Evolutionary conservation across 2,329 filamentous ascomycete species (phyloP).

Genomic region (Stagonosporopsis vannaccii): DNA sequence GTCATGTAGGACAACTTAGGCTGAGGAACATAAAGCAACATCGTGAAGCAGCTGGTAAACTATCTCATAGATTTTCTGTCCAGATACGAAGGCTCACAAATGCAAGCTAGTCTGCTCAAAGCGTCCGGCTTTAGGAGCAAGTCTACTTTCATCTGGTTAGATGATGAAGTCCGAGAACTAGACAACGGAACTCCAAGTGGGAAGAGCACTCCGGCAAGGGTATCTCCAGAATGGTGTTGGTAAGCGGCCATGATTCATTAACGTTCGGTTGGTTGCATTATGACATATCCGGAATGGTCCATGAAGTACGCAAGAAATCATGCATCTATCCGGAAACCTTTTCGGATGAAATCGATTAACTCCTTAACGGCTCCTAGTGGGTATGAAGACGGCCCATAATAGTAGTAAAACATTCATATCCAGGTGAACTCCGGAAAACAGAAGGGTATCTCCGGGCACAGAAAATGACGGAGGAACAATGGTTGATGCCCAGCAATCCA

Average conservation of each 20-base stretch:
- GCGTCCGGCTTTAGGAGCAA: slow-evolving; percentile 2
- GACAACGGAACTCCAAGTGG: neutral
- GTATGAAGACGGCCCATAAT: slow-evolving; percentile 36
- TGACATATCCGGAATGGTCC: slow-evolving; percentile 12
- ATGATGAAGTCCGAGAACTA: slow-evolving; percentile 2
- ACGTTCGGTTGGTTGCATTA: slow-evolving; percentile 17
- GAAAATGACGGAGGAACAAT: slow-evolving; percentile 42
- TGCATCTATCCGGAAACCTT: slow-evolving; percentile 34
- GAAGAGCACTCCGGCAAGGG: slow-evolving; percentile 2
- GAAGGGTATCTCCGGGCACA: slow-evolving; percentile 48
- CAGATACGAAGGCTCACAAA: neutral
- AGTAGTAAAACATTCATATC: slow-evolving; percentile 41
- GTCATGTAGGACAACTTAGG: slow-evolving; percentile 9
- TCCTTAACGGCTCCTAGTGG: slow-evolving; percentile 33
- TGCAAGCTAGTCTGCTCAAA: slow-evolving; percentile 1
- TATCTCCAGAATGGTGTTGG: slow-evolving; percentile 6
- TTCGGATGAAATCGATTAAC: slow-evolving; percentile 32
- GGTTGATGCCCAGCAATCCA: slow-evolving; percentile 34
- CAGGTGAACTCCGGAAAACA: slow-evolving; percentile 41
- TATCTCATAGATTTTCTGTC: neutral
- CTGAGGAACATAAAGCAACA: neutral
- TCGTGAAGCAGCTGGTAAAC: neutral
- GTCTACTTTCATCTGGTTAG: slow-evolving; percentile 13
- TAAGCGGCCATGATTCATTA: slow-evolving; percentile 19
- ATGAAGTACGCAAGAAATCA: slow-evolving; percentile 15